phyloP scores from a whole-genome alignment of 495 filamentous ascomycete species.

The Niebla homalea region DNA sequence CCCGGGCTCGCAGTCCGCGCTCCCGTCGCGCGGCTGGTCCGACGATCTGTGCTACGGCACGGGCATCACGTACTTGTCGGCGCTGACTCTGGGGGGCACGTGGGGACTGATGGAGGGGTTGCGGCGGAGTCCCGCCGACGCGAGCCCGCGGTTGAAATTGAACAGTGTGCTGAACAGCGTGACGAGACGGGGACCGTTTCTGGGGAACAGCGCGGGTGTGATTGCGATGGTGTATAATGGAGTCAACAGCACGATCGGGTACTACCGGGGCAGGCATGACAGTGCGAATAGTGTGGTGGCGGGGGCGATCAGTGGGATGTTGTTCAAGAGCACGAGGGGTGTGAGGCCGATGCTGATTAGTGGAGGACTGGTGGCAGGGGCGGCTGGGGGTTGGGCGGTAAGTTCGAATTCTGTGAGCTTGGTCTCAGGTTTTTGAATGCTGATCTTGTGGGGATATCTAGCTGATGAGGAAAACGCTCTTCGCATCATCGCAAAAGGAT shows the following conservation, averaged over 20 bases:
- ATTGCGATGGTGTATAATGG: conserved; percentile 91
- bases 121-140: conserved; percentile 51
- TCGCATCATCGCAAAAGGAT: conserved; percentile 19
- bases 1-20: conserved; percentile 70
- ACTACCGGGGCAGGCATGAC: conserved; percentile 80
- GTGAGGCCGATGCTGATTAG: conserved; percentile 86
- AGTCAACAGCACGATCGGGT: conserved; percentile 81
- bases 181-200: conserved; percentile 85
- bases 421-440: neutral
- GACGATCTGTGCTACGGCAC: conserved; percentile 98
- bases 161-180: conserved; percentile 90
- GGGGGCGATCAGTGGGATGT: conserved; percentile 73
- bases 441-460: conserved; percentile 26
- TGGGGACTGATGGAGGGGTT: conserved; percentile 89
- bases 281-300: conserved; percentile 74
- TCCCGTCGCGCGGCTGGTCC: conserved; percentile 91
- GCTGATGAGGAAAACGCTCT: conserved; percentile 45
- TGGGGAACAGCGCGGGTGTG: conserved; percentile 90
- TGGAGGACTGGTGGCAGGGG: conserved; percentile 67
- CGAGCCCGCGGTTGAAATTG: conserved; percentile 77
- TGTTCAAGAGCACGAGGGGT: conserved; percentile 92
- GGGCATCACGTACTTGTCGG: conserved; percentile 80
- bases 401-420: conserved; percentile 22
- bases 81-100: conserved; percentile 70
- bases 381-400: conserved; percentile 85